Conservation (phyloP, 1,284 basidiomycete genomes). For the Naganishia liquefaciens region DNA sequence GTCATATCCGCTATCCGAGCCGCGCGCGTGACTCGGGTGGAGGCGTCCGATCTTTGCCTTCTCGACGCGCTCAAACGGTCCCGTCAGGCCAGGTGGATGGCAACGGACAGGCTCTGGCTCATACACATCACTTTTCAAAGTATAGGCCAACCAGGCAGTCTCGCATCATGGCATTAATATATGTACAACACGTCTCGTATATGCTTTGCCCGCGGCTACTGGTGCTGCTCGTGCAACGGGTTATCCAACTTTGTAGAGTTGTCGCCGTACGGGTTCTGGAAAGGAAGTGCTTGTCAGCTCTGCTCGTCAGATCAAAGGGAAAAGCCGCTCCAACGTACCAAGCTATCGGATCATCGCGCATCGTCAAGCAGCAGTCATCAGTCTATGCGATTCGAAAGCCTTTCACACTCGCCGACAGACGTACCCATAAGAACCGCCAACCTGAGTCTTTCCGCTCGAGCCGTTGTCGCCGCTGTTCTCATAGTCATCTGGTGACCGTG, state of each 20-base stretch:
- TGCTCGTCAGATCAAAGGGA: not conserved
- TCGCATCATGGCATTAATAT: not conserved
- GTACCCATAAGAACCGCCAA: constrained; percentile 20
- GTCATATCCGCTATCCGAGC: not conserved
- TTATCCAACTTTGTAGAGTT: constrained; percentile 26
- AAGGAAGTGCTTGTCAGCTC: not conserved
- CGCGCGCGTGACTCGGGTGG: not conserved
- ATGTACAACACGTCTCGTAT: constrained; percentile 6
- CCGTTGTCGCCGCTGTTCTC: constrained; percentile 7
- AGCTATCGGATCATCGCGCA: not conserved
- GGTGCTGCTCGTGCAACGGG: constrained; percentile 24
- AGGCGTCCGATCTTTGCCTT: too few relatives aligned
- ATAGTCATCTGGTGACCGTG: not conserved
- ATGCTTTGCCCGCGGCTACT: not conserved
- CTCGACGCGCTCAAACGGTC: too few relatives aligned
- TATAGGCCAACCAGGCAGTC: too few relatives aligned
- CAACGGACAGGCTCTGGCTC: not conserved
- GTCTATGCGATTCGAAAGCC: too few relatives aligned
- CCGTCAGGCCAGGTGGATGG: too few relatives aligned
- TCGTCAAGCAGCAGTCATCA: not conserved
- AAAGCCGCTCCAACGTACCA: not conserved
- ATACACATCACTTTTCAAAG: not conserved
- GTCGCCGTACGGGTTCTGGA: constrained; percentile 24
- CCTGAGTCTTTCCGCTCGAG: constrained; percentile 14
- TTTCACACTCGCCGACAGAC: not conserved